phyloP scores from a whole-genome alignment of 768 basidiomycete genomes.

The Naganishia vishniacii region DNA sequence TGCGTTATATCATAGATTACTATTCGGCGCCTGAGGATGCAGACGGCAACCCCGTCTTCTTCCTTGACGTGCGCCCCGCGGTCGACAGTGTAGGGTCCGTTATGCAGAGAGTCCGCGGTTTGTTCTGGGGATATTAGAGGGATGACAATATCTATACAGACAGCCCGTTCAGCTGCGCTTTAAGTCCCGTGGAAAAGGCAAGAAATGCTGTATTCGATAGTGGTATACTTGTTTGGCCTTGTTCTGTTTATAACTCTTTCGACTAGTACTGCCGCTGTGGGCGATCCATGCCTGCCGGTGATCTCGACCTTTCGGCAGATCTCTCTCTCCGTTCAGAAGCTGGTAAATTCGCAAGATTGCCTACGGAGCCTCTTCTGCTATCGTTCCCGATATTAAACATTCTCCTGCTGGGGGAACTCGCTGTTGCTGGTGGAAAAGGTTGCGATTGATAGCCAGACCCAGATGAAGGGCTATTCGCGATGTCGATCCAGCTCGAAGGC shows the following conservation, averaged over 20 bases:
- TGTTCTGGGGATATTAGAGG: conserved; percentile 19
- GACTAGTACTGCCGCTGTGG: conserved; percentile 3
- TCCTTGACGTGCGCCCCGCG: conserved; percentile 90
- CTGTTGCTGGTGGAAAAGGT: neutral
- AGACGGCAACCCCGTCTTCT: conserved; percentile 90
- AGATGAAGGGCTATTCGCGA: neutral
- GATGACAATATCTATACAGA: neutral
- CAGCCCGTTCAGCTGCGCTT: neutral
- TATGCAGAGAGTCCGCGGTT: conserved; percentile 16
- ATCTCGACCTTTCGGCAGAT: conserved; percentile 4
- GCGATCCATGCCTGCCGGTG: conserved; percentile 7
- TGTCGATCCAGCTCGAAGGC: conserved; percentile 21
- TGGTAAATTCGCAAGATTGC: conserved; percentile 1
- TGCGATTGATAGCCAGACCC: neutral
- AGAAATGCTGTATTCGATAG: neutral
- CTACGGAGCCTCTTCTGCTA: conserved; percentile 10
- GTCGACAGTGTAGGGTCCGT: conserved; percentile 64
- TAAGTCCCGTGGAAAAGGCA: neutral
- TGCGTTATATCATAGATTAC: conserved; percentile 97
- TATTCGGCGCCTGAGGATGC: conserved; percentile 84
- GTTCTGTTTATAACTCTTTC: neutral
- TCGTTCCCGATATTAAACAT: conserved; percentile 18
- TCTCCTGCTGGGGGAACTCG: conserved; percentile 14
- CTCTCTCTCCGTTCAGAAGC: conserved; percentile 4
- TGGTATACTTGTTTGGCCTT: conserved; percentile 7